Conservation (phyloP, 805 yeast genomes). For the Cyberlindnera galapagoensis region DNA sequence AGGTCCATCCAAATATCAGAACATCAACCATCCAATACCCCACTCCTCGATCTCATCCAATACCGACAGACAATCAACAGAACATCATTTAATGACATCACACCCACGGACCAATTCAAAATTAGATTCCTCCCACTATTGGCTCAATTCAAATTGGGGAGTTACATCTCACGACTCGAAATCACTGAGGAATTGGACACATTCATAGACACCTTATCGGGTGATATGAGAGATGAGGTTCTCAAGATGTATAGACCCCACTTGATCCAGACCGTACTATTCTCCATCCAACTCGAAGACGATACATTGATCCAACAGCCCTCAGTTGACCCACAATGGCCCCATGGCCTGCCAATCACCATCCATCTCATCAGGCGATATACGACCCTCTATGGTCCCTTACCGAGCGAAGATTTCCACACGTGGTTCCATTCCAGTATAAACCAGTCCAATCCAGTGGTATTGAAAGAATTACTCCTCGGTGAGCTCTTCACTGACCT, state of each 20-base stretch:
- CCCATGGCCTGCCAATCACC: not conserved
- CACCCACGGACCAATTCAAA: too few relatives aligned
- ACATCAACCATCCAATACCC: too few relatives aligned
- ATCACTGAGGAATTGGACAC: too few relatives aligned
- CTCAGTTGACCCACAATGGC: too few relatives aligned
- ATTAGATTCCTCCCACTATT: too few relatives aligned
- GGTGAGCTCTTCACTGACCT: not conserved
- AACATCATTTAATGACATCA: too few relatives aligned
- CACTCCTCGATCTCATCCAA: too few relatives aligned
- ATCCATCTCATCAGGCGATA: not conserved
- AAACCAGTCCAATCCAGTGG: not conserved
- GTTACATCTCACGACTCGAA: too few relatives aligned
- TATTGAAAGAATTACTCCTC: not conserved
- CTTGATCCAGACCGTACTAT: constrained; percentile 5
- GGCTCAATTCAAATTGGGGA: too few relatives aligned
- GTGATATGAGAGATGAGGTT: not conserved
- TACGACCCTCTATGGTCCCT: not conserved
- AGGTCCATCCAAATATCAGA: too few relatives aligned
- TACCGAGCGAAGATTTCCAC: constrained; percentile 11
- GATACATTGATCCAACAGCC: not conserved
- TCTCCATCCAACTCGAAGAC: constrained; percentile 2
- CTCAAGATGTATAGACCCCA: constrained; percentile 6
- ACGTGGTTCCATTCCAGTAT: constrained; percentile 4
- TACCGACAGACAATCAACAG: too few relatives aligned
- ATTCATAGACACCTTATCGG: too few relatives aligned